phyloP scores from a whole-genome alignment of 164 flowering plant species.

The Nymphaea colorata region DNA sequence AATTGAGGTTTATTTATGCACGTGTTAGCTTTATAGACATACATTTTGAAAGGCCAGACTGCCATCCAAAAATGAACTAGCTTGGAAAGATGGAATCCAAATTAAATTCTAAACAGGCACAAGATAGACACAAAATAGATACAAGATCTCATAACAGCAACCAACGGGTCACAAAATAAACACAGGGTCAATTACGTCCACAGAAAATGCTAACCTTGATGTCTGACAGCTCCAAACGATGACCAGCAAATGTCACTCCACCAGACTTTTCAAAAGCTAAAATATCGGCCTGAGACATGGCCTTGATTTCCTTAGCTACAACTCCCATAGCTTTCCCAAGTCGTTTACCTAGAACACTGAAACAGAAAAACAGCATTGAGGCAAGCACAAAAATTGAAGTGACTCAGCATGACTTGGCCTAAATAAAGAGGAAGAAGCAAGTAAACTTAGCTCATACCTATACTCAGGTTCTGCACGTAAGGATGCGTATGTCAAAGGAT shows the following conservation, averaged over 20 bases:
- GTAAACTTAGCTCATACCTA: slow-evolving; percentile 32
- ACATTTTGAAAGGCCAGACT: no score
- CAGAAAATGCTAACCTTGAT: slow-evolving; percentile 42
- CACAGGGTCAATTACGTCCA: no score
- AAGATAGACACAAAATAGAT: no score
- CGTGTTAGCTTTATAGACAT: no score
- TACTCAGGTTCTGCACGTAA: slow-evolving; percentile 96
- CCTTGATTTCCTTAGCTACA: slow-evolving; percentile 75
- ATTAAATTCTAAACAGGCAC: no score
- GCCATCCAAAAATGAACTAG: no score
- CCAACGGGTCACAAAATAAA: no score
- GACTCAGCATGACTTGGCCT: no score
- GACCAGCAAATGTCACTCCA: slow-evolving; percentile 56
- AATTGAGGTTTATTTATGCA: no score
- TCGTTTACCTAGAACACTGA: slow-evolving; percentile 72
- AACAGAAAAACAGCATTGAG: not conserved
- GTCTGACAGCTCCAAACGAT: slow-evolving; percentile 53
- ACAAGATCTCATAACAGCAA: no score
- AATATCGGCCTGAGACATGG: slow-evolving; percentile 79
- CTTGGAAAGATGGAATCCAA: no score
- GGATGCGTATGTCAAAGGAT: slow-evolving; percentile 73
- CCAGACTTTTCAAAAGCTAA: slow-evolving; percentile 64
- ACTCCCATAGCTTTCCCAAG: slow-evolving; percentile 86
- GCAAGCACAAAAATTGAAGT: not conserved
- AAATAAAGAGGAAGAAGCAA: not conserved